Evolutionary conservation across 768 basidiomycete species (phyloP).

Genomic region (Pholiota conissans): DNA sequence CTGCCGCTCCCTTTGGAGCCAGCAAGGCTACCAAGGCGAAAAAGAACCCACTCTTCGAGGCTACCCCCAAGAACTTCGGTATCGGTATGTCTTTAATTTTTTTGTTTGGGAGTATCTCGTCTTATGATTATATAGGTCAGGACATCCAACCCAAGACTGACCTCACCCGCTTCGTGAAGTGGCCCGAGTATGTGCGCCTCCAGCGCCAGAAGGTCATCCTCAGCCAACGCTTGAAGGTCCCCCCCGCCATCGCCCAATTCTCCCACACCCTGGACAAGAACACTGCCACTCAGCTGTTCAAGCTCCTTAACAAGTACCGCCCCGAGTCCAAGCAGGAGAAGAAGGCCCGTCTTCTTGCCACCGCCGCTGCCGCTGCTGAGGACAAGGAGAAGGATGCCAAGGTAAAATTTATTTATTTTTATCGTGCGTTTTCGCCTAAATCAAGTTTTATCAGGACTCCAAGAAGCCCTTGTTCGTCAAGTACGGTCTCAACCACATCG

Average conservation of each 20-base stretch:
- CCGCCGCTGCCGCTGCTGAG: slow-evolving; percentile 77
- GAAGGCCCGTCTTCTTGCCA: slow-evolving; percentile 84
- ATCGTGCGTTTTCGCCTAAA: no score
- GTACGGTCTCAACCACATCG: slow-evolving; percentile 95
- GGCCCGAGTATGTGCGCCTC: slow-evolving; percentile 98
- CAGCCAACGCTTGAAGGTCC: slow-evolving; percentile 96
- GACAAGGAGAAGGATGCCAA: slow-evolving; percentile 67
- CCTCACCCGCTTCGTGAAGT: slow-evolving; percentile 97
- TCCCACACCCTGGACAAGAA: slow-evolving; percentile 98
- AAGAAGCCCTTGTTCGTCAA: slow-evolving; percentile 97
- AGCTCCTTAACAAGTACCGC: slow-evolving; percentile 96
- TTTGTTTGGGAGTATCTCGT: not conserved
- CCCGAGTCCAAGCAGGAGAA: slow-evolving; percentile 97
- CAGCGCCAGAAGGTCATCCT: slow-evolving; percentile 99
- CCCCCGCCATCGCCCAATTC: slow-evolving; percentile 97
- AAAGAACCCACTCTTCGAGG: slow-evolving; percentile 97
- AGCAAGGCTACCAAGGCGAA: slow-evolving; percentile 71
- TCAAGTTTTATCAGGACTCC: slow-evolving; percentile 71
- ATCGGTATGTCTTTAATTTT: slow-evolving; percentile 63
- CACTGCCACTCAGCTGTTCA: slow-evolving; percentile 97
- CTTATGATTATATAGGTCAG: slow-evolving; percentile 58
- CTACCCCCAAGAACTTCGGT: slow-evolving; percentile 89
- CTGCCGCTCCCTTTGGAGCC: slow-evolving; percentile 80
- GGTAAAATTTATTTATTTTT: slow-evolving; percentile 25
- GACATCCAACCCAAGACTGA: slow-evolving; percentile 89